phyloP scores from a whole-genome alignment of 495 filamentous ascomycete species.

The Trichoderma asperelloides region DNA sequence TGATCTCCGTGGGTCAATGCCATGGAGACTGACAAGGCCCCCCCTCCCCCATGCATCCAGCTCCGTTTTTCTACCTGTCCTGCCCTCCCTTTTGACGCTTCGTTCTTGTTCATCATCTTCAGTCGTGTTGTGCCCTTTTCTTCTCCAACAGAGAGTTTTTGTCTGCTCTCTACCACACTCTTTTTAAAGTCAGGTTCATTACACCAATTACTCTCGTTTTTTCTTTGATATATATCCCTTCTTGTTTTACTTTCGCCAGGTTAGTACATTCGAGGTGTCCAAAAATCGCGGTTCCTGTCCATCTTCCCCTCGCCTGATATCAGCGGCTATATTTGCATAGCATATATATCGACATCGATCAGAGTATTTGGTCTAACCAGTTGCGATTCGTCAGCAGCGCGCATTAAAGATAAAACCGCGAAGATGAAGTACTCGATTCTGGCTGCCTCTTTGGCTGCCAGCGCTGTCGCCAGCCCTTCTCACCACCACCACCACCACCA shows the following conservation, averaged over 20 bases:
- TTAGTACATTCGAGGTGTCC: neutral
- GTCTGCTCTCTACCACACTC: conserved; percentile 49
- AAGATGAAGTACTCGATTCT: conserved; percentile 43
- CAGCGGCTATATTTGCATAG: neutral
- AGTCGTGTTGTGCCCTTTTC: conserved; percentile 5
- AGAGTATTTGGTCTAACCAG: neutral
- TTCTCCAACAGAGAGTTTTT: conserved; percentile 43
- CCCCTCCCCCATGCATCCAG: neutral
- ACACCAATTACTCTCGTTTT: neutral
- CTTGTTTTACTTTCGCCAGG: neutral
- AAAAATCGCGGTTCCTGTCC: neutral
- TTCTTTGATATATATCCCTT: conserved; percentile 13
- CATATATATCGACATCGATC: neutral
- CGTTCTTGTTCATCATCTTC: conserved; percentile 14
- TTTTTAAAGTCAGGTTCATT: conserved; percentile 37
- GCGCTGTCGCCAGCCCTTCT: conserved; percentile 34
- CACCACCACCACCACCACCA: conserved; percentile 34
- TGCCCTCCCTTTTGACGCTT: conserved; percentile 17
- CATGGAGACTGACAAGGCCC: conserved; percentile 6
- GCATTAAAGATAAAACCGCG: conserved; percentile 4
- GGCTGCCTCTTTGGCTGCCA: conserved; percentile 35
- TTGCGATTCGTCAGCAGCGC: neutral
- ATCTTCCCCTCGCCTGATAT: neutral
- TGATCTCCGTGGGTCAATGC: conserved; percentile 7
- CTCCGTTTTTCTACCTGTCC: conserved; percentile 10